Base-by-base conservation (phyloP, 129 eudicot genomes). In the Erigeron canadensis region DNA sequence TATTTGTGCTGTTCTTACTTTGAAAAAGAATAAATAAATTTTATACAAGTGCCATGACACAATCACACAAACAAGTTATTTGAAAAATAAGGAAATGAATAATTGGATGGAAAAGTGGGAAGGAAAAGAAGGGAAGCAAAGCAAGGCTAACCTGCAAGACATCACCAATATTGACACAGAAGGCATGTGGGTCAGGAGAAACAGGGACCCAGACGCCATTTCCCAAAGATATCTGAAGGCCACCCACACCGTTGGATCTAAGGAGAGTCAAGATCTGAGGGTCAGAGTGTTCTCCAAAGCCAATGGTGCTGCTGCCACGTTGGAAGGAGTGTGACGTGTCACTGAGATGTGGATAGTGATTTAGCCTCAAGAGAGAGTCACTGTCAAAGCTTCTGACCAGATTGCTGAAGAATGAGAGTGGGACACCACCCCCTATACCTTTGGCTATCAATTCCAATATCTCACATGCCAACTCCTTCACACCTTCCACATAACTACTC, bases 221-320 rank as follows among this genome's bases (percentile, higher is more conserved):
- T 55, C 71, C 68, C 6, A 79, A 73, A 2, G 87, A 86, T 74
- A 90, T 87, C 73, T 90, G 94, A 43, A 90, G 90, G 13, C 96
- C 96, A 19, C 69, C 68, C 5, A 85, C 96, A 15, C 46, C 85
- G 79, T 90, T 90, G 68, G 96, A 90, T 87, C 81, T 74, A 18
- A 90, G 75, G 18, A 90, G 39, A 46, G 94, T 90, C 69, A 90
- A 50, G 77, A 90, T 90, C 90, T 87, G 96, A 87, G 96, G 94
- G 85, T 90, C 96, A 37, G 90, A 82, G 40, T 90, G 96, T 73
- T 90, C 94, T 38, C 96, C 96, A 40, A 90, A 84, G 12, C 96
- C 96, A 50, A 90, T 70, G 37, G 11, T 40, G 42, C 21, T 69
- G 18, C 39, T 73, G 69, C 69, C 78, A 81, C 41, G 77, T 16